Evolutionary conservation across 768 basidiomycete species (phyloP), one percentile per base, ranked within the genome.

Genomic region (Tylopilus sp.): DNA sequence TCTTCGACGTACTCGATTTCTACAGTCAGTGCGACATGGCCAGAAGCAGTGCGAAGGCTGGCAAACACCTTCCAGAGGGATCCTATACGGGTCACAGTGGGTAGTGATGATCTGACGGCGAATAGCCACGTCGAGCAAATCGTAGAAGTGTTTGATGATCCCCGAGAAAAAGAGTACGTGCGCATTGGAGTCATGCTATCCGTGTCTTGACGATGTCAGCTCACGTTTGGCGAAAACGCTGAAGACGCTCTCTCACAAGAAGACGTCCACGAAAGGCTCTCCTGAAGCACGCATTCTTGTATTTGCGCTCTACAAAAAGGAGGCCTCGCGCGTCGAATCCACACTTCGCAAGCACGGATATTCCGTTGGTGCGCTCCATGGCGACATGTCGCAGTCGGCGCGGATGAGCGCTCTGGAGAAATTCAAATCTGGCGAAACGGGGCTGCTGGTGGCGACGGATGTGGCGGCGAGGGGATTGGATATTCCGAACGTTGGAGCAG

Each of bases 271-370:
- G 41, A 76, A 73, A 50, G 76, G 74, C 45, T 70, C 72, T 12
- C 46, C 64, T 42, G 85, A 86, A 22, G 77, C 86, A 11, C 86
- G 91, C 33, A 81, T 92, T 54, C 83, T 99, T 30, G 81, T 99
- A 25, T 99, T 99, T 67, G 96, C 90, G 16, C 77, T 98, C 34
- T 99, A 99, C 77, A 99, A 99, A 74, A 96, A 94, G 68, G 97
- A 98, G 70, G 92, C 95, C 8, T 81, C 89, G 17, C 81, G 97
- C n/a, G 84, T 99, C 3, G 92, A 92, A 66, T 76, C 81, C 60
- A 87, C 83, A 64, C 82, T 99, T 13, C 73, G 77, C 48, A 75
- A 83, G 45, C 82, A 86, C 24, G 92, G 84, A 19, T 94, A 89
- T 74, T 71, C 79, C 24, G 92, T 94, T 16, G 86, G 82, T 7